These are phyloP conservation scores for Eutypa lata DNA, from an alignment of 2,329 filamentous ascomycete genomes.

Conservation along the genomic window DNA sequence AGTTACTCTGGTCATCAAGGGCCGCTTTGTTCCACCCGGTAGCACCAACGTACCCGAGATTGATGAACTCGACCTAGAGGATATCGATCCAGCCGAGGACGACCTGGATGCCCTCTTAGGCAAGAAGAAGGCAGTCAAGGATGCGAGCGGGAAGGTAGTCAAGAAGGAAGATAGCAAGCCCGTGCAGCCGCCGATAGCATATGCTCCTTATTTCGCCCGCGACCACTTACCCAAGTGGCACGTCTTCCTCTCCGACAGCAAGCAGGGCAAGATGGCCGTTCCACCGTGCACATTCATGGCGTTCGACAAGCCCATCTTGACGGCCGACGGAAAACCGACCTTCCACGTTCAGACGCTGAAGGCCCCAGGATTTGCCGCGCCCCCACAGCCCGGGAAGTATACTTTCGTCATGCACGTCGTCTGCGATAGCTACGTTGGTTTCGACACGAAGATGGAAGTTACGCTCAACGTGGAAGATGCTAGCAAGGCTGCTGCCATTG, in stretches of 20 bases:
- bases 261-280: constrained; percentile 93
- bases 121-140: constrained; percentile 65
- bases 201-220: constrained; percentile 85
- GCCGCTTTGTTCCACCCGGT: constrained; percentile 86
- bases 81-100: constrained; percentile 88
- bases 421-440: constrained; percentile 92
- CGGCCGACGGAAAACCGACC: constrained; percentile 77
- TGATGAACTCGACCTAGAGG: constrained; percentile 77
- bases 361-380: constrained; percentile 86
- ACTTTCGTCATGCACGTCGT: constrained; percentile 92
- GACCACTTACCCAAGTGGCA: constrained; percentile 92
- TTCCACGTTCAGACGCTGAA: constrained; percentile 95
- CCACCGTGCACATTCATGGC: constrained; percentile 92
- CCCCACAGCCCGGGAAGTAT: constrained; percentile 87
- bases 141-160: constrained; percentile 54
- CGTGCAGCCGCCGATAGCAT: constrained; percentile 78
- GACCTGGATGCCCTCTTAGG: constrained; percentile 83
- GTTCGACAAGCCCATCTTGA: constrained; percentile 87
- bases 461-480: constrained; percentile 86
- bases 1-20: constrained; percentile 93
- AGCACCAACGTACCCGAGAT: constrained; percentile 70
- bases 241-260: constrained; percentile 89
- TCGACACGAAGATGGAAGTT: constrained; percentile 89
- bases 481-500: constrained; percentile 75
- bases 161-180: constrained; percentile 57